Evolutionary conservation across 805 yeast species (phyloP), one percentile per base, ranked within the genome.

Genomic region (Saturnispora saitoi): DNA sequence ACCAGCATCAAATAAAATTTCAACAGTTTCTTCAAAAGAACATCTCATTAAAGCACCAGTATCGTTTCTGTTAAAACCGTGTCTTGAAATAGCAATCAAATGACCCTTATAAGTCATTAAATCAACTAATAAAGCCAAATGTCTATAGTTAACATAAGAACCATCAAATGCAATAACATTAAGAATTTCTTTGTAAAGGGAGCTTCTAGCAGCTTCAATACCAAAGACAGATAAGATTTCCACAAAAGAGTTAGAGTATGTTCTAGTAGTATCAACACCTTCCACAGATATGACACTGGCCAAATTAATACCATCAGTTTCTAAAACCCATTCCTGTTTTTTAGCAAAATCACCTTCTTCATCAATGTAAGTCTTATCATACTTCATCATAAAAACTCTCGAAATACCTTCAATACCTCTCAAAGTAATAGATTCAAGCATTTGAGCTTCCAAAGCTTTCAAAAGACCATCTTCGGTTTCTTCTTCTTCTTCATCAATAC

Each of bases 41-140:
- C 97, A 93, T 70, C 99, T 81, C 99, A 93, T 93, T 63, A 93
- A 76, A 2, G 99, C 99, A 70, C 99, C 99, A 29, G 99, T 93
- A 57, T 93, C 96, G 34, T 95, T 86, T 71, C 99, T 83, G 70
- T 93, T 93, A 70, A 93, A 91, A 78, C 99, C 99, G 65, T 93
- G 99, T 78, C 99, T 95, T 40, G 98, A 91, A 61, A 93, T 90
- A 37, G 99, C 98, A 86, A 95, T 91, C 68, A 93, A 75, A 64
- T 91, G 96, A 62, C 99, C 99, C 63, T 96, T 83, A 36, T 95
- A 86, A 2, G 99, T 93, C 99, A 93, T 93, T 34, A 90, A 95
- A 72, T 93, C 99, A 51, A 93, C 98, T 60, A 93, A 76, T 59
- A 93, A 73, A 4, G 99, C 97, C 93, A 93, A 84, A 63, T 93